Conservation (phyloP, 441 rosid species). For the Theobroma grandiflorum region DNA sequence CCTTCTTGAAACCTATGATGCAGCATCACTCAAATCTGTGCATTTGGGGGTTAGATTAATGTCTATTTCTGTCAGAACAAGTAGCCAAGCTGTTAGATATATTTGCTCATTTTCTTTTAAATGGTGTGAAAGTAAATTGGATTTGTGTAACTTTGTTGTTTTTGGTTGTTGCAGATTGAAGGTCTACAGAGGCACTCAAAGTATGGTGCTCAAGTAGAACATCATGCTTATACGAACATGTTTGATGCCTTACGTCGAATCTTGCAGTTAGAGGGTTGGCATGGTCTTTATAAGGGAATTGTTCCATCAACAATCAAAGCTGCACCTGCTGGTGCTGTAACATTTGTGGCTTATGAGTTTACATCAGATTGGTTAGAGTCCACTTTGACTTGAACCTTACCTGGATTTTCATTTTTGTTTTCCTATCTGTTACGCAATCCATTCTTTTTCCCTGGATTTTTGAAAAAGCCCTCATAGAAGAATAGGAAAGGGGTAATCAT, state of each 20-base stretch:
- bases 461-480: conserved; percentile 15
- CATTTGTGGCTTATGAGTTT: conserved; percentile 83
- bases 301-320: conserved; percentile 97
- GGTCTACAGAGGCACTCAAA: conserved; percentile 89
- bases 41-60: neutral
- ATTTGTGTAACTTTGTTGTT: neutral
- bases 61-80: neutral
- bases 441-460: conserved; percentile 37
- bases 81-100: neutral
- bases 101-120: neutral
- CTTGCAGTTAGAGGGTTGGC: conserved; percentile 73
- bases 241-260: conserved; percentile 74
- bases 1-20: conserved; percentile 10
- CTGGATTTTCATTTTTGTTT: neutral
- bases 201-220: conserved; percentile 89
- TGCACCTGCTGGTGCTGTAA: conserved; percentile 98
- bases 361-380: conserved; percentile 90
- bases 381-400: conserved; percentile 40
- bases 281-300: conserved; percentile 94
- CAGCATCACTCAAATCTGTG: neutral
- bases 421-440: conserved; percentile 28
- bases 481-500: neutral
- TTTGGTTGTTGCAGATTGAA: conserved; percentile 68
- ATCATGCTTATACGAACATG: conserved; percentile 78
- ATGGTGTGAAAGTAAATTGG: neutral